Base-by-base conservation (phyloP, 2,329 filamentous ascomycete species). In the Simplicillium aogashimaense region DNA sequence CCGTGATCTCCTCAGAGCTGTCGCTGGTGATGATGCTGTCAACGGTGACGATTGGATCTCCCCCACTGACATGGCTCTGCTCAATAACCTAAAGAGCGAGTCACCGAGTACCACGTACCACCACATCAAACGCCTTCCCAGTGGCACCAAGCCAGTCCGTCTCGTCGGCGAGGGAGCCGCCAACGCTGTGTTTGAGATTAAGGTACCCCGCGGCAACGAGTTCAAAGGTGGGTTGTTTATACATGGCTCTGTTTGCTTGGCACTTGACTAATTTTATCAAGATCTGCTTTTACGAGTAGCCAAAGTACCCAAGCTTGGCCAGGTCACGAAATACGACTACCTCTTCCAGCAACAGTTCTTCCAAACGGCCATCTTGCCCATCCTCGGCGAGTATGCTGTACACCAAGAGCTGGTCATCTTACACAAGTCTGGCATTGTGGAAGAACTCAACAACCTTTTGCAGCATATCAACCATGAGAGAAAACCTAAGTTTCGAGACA, bases 161-260 rank as follows among this genome's bases (percentile, higher is more conserved):
- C 63, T 76, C 42, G 59, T 78, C 16, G 73, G 70, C 18, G 85
- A 92, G 58, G 86, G 85, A 17, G 80, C 83, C 17, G 84, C 86
- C 39, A 90, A 92, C 57, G 72, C 82, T 38, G 81, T 89, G 46
- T 88, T 85, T 53, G 71, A 72, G 48, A 69, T 84, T 41, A 62
- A 65, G 35, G 44, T 68, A 15, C 59, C 64, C 4, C 51, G 59
- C 42, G 50, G 51, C 42, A 48, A 57, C 39, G 45, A 54, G 30
- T 59, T 59, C 48, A 60, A 51, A 53, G 61, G 55, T 68, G 57
- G 44, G 54, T 48, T 25, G 20, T 25, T 25, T 25, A 9, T 25
- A 25, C 20, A 25, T 25, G 20, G 20, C 20, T 25, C 6, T 9
- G 20, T 25, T 25, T 25, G 20, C 20, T 25, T 5, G 20, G 20